phyloP scores from a whole-genome alignment of 441 rosid genomes.

The Croton setiger region DNA sequence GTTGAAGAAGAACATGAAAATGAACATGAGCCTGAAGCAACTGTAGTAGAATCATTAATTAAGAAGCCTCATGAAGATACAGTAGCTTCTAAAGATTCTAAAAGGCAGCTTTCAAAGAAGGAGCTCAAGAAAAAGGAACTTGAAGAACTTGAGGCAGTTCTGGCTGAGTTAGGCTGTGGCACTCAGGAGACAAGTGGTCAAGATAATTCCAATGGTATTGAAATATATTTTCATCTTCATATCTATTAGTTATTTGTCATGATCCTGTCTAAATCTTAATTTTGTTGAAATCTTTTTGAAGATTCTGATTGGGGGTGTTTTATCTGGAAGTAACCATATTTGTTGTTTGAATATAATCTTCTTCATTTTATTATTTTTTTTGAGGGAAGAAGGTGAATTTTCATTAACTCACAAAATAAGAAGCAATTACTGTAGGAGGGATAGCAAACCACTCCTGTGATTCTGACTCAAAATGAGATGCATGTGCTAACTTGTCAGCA shows the following conservation, averaged over 20 bases:
- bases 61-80: slow-evolving; percentile 37
- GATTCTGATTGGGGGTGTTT: too few species aligned
- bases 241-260: neutral
- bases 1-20: slow-evolving; percentile 68
- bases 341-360: neutral
- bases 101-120: slow-evolving; percentile 59
- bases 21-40: slow-evolving; percentile 34
- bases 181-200: slow-evolving; percentile 28
- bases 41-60: slow-evolving; percentile 26
- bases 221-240: neutral
- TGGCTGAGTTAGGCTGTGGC: slow-evolving; percentile 43
- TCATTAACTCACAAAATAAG: too few species aligned
- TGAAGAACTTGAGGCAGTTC: slow-evolving; percentile 59
- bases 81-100: slow-evolving; percentile 33
- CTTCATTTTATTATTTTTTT: too few species aligned
- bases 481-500: too few species aligned
- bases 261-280: too few species aligned
- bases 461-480: too few species aligned
- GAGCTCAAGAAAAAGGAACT: slow-evolving; percentile 61
- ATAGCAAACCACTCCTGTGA: too few species aligned
- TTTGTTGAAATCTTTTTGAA: too few species aligned
- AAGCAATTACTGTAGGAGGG: too few species aligned
- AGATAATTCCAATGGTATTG: slow-evolving; percentile 36
- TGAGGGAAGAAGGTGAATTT: too few species aligned
- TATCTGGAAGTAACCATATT: neutral